Evolutionary conservation across 2,329 filamentous ascomycete species (phyloP).

Genomic region (Trichoderma sp.): DNA sequence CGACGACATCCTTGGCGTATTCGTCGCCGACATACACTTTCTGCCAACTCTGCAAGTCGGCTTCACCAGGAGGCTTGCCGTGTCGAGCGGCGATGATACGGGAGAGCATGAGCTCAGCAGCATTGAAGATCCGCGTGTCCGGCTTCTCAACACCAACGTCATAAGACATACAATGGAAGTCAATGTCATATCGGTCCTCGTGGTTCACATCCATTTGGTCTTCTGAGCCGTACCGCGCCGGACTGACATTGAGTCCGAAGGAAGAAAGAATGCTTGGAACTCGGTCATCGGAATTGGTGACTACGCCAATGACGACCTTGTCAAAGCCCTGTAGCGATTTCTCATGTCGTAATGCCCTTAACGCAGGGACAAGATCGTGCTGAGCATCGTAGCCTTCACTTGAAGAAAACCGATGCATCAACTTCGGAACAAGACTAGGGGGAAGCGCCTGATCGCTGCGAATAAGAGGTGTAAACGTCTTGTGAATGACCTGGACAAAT

Average conservation of each 20-base stretch:
- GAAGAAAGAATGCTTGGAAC: conserved; percentile 53
- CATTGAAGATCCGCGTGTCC: conserved; percentile 52
- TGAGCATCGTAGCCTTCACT: conserved; percentile 51
- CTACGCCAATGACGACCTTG: conserved; percentile 51
- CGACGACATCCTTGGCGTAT: conserved; percentile 48
- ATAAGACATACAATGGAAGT: conserved; percentile 62
- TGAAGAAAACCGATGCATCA: conserved; percentile 54
- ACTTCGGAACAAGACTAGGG: conserved; percentile 43
- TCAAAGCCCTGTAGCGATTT: conserved; percentile 29
- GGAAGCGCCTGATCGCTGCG: conserved; percentile 38
- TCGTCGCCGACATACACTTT: conserved; percentile 57
- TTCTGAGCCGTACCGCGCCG: conserved; percentile 30
- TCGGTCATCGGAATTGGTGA: conserved; percentile 64
- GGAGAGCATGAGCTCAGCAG: conserved; percentile 47
- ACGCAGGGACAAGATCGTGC: conserved; percentile 44
- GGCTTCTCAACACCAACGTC: conserved; percentile 63
- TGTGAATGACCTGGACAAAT: conserved; percentile 48
- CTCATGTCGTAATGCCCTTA: conserved; percentile 39
- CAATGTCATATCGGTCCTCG: conserved; percentile 37
- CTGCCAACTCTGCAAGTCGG: conserved; percentile 31
- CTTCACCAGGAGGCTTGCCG: conserved; percentile 11
- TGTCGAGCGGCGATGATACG: conserved; percentile 29
- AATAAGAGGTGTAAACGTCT: conserved; percentile 49
- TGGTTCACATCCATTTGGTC: not conserved
- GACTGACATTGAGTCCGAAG: conserved; percentile 49